phyloP scores from a whole-genome alignment of 495 filamentous ascomycete species.

The Clohesyomyces aquaticus region DNA sequence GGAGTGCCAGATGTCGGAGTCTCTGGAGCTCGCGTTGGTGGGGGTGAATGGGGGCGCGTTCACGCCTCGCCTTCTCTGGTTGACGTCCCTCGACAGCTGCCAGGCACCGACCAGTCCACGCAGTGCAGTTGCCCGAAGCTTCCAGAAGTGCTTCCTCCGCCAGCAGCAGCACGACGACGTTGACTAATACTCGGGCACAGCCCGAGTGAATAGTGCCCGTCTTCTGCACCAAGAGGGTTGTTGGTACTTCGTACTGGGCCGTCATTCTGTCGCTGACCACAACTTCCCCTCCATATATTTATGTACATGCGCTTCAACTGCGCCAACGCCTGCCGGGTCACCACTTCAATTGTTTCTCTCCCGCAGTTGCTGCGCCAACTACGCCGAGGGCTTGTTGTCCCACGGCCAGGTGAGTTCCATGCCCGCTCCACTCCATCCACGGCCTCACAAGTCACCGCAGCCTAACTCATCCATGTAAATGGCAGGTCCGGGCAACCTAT shows the following conservation, averaged over 20 bases:
- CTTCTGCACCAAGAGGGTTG: too few relatives aligned
- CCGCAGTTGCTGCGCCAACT: background rate
- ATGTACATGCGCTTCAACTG: too few relatives aligned
- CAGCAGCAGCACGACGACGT: background rate
- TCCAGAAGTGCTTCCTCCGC: background rate
- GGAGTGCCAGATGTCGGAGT: slow-evolving; percentile 7
- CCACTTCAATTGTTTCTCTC: too few relatives aligned
- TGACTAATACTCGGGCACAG: background rate
- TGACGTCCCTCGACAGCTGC: background rate
- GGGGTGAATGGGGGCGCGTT: slow-evolving; percentile 25
- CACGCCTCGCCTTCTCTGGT: background rate
- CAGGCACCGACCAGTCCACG: background rate
- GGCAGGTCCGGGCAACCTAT: slow-evolving; percentile 33
- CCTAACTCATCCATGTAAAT: slow-evolving; percentile 27
- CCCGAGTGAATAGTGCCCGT: too few relatives aligned
- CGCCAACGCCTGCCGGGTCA: too few relatives aligned
- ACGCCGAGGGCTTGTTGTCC: background rate
- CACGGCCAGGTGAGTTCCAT: slow-evolving; percentile 3
- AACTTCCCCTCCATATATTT: background rate
- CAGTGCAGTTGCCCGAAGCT: slow-evolving; percentile 7
- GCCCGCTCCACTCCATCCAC: background rate
- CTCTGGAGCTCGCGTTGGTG: slow-evolving; percentile 18
- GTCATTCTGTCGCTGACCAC: background rate
- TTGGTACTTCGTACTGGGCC: background rate
- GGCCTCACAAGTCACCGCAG: slow-evolving; percentile 18